A percentile compares a stretch with the other conserved stretches of the same genome.
These are phyloP conservation scores for Kluyveromyces wickerhamii DNA, from an alignment of 805 yeast genomes.

Conservation along the genomic window DNA sequence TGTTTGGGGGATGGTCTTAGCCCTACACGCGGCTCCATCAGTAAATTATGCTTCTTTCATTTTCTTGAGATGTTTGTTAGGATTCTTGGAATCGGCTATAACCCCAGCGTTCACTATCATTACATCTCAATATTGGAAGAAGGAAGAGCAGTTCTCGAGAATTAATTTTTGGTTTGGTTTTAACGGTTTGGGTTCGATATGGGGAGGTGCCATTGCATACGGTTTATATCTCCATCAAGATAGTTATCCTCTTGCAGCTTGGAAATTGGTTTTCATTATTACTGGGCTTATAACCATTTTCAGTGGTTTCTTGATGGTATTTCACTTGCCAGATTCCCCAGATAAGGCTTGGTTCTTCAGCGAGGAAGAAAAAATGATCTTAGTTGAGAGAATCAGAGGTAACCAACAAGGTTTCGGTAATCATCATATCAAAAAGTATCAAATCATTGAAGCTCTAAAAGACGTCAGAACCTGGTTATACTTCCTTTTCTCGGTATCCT, in stretches of 20 bases:
- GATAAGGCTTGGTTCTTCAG: slow-evolving; percentile 36
- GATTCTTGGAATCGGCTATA: slow-evolving; percentile 39
- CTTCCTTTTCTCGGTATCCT: slow-evolving; percentile 31
- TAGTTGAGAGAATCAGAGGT: slow-evolving; percentile 40
- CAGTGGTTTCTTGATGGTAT: slow-evolving; percentile 35
- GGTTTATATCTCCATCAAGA: slow-evolving; percentile 34
- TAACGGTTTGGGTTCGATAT: slow-evolving; percentile 35
- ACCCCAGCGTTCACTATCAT: slow-evolving; percentile 46
- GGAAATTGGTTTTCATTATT: slow-evolving; percentile 51
- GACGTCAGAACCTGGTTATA: slow-evolving; percentile 43
- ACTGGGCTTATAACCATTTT: slow-evolving; percentile 48
- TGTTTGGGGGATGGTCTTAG: slow-evolving; percentile 48
- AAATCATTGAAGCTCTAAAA: slow-evolving; percentile 38
- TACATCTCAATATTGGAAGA: slow-evolving; percentile 47
- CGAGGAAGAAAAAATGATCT: slow-evolving; percentile 36
- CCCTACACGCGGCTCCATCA: slow-evolving; percentile 40
- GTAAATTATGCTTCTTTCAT: slow-evolving; percentile 34
- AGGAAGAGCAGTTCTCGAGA: slow-evolving; percentile 33
- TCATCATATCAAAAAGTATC: slow-evolving; percentile 42
- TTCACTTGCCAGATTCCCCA: slow-evolving; percentile 48
- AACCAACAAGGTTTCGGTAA: slow-evolving; percentile 50
- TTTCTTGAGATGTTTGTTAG: slow-evolving; percentile 37
- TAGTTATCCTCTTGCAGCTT: slow-evolving; percentile 36
- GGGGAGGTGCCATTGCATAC: slow-evolving; percentile 46
- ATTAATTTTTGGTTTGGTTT: slow-evolving; percentile 34